phyloP scores from a whole-genome alignment of 768 basidiomycete species.

The Postia placenta region DNA sequence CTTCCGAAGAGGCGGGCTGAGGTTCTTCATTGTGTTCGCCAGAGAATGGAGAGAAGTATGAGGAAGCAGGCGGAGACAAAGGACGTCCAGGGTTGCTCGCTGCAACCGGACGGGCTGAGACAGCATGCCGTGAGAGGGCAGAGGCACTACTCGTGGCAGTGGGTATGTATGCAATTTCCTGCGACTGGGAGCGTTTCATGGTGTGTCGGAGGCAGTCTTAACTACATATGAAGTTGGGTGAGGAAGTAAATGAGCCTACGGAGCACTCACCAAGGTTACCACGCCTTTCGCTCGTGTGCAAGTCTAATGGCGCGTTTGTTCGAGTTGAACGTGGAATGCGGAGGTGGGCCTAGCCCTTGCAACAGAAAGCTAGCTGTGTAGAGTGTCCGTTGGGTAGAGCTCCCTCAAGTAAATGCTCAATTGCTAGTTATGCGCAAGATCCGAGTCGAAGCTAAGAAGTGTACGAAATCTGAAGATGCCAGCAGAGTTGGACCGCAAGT shows the following conservation, averaged over 20 bases:
- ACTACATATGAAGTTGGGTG: neutral
- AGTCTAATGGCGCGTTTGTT: too few relatives aligned
- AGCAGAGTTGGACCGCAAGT: too few relatives aligned
- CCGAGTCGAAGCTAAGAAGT: too few relatives aligned
- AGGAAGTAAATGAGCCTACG: neutral
- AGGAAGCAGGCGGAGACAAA: slow-evolving; percentile 72
- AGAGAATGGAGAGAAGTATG: slow-evolving; percentile 65
- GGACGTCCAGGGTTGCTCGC: slow-evolving; percentile 17
- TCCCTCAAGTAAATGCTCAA: too few relatives aligned
- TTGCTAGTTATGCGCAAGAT: too few relatives aligned
- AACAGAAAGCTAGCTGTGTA: too few relatives aligned
- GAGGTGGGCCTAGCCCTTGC: too few relatives aligned
- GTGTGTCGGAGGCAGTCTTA: neutral
- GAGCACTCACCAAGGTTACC: neutral
- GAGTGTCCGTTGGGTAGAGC: too few relatives aligned
- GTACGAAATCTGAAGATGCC: too few relatives aligned
- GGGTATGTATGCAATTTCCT: neutral
- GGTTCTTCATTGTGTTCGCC: slow-evolving; percentile 43
- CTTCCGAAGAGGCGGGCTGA: slow-evolving; percentile 50
- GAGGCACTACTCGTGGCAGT: slow-evolving; percentile 12
- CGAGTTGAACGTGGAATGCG: too few relatives aligned
- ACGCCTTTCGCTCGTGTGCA: too few relatives aligned
- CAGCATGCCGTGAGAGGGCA: slow-evolving; percentile 9
- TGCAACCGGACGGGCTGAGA: slow-evolving; percentile 5
- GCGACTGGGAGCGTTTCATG: slow-evolving; percentile 8